Base-by-base conservation (phyloP, 208 protist species). In the Spongospora subterranea region DNA sequence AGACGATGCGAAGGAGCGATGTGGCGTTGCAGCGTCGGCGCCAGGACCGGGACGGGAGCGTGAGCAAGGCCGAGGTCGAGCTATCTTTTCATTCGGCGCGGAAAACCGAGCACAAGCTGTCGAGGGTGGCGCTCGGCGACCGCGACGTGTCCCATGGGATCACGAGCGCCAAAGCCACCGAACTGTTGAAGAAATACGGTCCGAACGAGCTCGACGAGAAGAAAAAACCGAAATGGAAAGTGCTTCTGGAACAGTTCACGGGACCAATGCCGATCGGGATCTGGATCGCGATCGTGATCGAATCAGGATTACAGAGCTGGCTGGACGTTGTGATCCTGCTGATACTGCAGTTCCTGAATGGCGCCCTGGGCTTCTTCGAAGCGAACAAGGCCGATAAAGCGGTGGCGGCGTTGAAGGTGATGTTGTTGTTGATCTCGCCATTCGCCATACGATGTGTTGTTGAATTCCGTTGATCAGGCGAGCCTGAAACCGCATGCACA, bases 311-410 rank as follows among this genome's bases (percentile, higher is more conserved):
- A 0, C 40, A 92, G 0, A 94, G 96, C 91, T 96, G 88, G 46
- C 91, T 94, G 38, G 95, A 96, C 92, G 95, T 94, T 82, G 91
- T 64, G 32, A 77, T 96, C 0, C 94, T 96, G 43, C 40, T 93
- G n/a, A 88, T 66, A 6, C 88, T 96, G n/a, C 91, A 95, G 6
- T 39, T 96, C 0, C 43, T 95, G 20, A 96, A 96, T 88, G 94
- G 94, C 0, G 66, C 64, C 38, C 93, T 96, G 46, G 95, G 94
- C 43, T 98, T 96, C 93, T 97, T 95, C 92, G 97, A 98, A 94
- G 97, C 97, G 50, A 95, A 95, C 29, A 97, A 96, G 66, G 96
- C 97, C 40, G 96, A 96, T 88, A 96, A 98, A 93, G 97, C 97
- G 39, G 95, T 98, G 0, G 96, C 94, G 17, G 97, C 96, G 29